Conservation (phyloP, 495 filamentous ascomycete species). For the Penicillium daleae region DNA sequence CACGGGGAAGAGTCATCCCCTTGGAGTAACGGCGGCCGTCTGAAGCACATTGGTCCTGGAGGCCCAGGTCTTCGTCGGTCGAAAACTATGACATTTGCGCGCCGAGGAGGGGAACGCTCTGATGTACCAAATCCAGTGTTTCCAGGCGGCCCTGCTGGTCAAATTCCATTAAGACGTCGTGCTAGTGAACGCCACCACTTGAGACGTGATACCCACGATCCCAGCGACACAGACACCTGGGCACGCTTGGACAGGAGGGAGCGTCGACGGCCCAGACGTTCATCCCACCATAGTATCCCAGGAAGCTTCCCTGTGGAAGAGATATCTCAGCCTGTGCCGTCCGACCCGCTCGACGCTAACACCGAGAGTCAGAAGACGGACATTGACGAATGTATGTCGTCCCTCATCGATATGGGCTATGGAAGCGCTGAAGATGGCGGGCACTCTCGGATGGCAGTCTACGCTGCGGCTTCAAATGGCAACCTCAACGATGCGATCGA, state of each 20-base stretch:
- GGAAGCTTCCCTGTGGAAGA: slow-evolving; percentile 39
- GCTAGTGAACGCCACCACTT: slow-evolving; percentile 35
- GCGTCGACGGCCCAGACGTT: slow-evolving; percentile 19
- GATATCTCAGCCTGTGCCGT: slow-evolving; percentile 4
- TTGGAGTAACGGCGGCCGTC: not conserved
- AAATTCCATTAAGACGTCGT: slow-evolving; percentile 19
- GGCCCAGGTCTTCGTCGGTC: slow-evolving; percentile 28
- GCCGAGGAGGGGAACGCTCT: not conserved
- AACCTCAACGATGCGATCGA: slow-evolving; percentile 55
- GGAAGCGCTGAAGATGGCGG: slow-evolving; percentile 48
- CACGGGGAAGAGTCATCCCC: not conserved
- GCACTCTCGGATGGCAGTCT: slow-evolving; percentile 50
- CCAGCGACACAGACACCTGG: slow-evolving; percentile 22
- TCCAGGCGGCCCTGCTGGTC: not conserved
- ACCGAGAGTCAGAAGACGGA: slow-evolving; percentile 20
- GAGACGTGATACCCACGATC: slow-evolving; percentile 18
- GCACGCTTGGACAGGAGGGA: slow-evolving; percentile 27
- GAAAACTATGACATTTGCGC: slow-evolving; percentile 26
- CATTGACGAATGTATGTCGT: slow-evolving; percentile 51
- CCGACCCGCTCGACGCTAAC: not conserved
- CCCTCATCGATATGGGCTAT: slow-evolving; percentile 54
- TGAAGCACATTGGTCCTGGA: not conserved
- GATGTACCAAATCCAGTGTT: not conserved
- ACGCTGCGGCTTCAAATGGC: slow-evolving; percentile 55
- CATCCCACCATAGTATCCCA: slow-evolving; percentile 26